Conservation (phyloP, 352 stramenopile genomes). For the Globisporangium irregulare region DNA sequence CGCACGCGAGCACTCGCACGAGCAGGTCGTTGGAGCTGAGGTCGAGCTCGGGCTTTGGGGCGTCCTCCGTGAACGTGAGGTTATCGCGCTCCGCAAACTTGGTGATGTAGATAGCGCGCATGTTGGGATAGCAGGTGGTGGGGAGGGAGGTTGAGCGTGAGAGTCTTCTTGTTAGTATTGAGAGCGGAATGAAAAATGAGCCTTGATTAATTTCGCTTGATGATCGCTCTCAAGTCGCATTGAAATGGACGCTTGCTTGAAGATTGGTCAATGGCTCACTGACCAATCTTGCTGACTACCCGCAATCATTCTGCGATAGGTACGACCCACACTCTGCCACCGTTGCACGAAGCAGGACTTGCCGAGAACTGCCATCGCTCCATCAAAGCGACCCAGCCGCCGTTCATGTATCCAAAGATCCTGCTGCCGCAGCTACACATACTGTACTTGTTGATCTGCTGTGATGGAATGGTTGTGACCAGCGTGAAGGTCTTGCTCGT, state of each 20-base stretch:
- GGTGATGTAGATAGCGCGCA: conserved; percentile 43
- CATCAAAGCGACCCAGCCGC: no score
- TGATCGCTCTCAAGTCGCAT: no score
- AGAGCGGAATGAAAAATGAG: neutral
- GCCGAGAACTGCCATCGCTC: no score
- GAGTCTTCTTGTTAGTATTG: neutral
- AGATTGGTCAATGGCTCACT: neutral
- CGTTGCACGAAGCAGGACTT: no score
- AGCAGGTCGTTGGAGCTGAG: conserved; percentile 24
- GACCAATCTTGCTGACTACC: neutral
- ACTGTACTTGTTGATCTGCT: no score
- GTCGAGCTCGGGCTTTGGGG: conserved; percentile 18
- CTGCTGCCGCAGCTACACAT: no score
- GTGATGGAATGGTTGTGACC: no score
- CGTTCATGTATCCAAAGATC: no score
- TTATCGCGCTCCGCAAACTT: conserved; percentile 27
- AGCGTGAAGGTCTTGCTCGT: no score
- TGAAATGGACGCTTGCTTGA: no score
- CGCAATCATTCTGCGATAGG: conserved; percentile 1
- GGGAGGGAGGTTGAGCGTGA: neutral
- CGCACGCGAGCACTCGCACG: conserved; percentile 28
- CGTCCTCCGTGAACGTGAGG: conserved; percentile 24
- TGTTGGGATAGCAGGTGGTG: conserved; percentile 3
- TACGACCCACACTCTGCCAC: neutral
- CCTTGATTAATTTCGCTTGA: no score